Evolutionary conservation across 2,329 filamentous ascomycete genomes (phyloP), one percentile per base, ranked within the genome.

Genomic region (Aspergillus cejpii): DNA sequence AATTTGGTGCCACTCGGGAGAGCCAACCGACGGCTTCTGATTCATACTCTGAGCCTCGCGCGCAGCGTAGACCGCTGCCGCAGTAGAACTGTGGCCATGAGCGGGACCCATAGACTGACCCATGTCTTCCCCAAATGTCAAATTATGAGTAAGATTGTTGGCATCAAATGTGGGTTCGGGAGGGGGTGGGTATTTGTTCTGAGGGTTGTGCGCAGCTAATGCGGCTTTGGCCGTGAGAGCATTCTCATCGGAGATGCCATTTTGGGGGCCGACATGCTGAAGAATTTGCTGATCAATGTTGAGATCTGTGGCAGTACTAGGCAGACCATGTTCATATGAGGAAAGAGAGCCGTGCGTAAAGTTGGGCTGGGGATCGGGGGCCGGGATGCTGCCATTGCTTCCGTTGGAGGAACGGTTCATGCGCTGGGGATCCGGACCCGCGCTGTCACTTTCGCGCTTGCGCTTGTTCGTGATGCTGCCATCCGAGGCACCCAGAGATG

Each of bases 1-100:
- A 59, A 94, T 83, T 66, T 94, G 94, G 67, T 98, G 92, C 92
- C 92, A 98, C 68, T 97, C 91, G 43, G 94, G 88, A 1, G 89
- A 92, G 2, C 92, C 92, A n/a, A 97, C 92, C 5, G 84, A 80
- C 6, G 90, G 90, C 68, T 96, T 97, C 46, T 77, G 70, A 44
- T 73, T 65, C 60, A 76, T 66, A 53, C 72, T 67, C 53, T 73
- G 73, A 12, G 70, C 73, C 52, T 75, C 75, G 24, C 76, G 69
- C 36, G 73, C 70, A 44, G 76, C 73, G 43, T 77, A 73, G 33
- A 67, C 65, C 46, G 80, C 80, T 15, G 78, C 79, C 39, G 80
- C 80, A 31, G 80, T 83, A 38, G 81, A 80, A 29, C 67, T 68
- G 45, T 69, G 67, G 37, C 60, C 62, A 44, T 69, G 68, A 7